These are phyloP conservation scores for Mikania micrantha DNA, from an alignment of 129 eudicot species.

Conservation along the genomic window DNA sequence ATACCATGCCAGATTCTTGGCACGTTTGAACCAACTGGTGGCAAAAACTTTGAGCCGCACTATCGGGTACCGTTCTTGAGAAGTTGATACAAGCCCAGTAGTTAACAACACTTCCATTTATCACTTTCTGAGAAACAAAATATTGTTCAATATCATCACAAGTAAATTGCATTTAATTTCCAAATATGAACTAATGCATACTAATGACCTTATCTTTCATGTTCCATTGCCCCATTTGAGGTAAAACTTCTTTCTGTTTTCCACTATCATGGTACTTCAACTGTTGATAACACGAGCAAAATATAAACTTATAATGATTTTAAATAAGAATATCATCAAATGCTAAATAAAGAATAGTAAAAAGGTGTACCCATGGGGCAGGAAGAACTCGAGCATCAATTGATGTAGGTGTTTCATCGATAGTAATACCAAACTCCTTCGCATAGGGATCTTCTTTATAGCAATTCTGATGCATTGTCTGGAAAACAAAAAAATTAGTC, in stretches of 20 bases:
- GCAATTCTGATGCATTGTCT: conserved; percentile 58
- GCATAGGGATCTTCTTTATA: conserved; percentile 59
- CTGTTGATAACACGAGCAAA: conserved; percentile 24
- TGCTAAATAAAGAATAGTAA: background rate
- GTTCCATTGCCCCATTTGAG: conserved; percentile 80
- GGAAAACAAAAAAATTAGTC: conserved; percentile 14
- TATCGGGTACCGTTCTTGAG: conserved; percentile 60
- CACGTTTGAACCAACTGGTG: conserved; percentile 66
- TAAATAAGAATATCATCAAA: background rate
- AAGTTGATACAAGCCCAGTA: conserved; percentile 77
- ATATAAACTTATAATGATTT: background rate
- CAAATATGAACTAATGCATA: background rate
- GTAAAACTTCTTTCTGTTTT: conserved; percentile 58
- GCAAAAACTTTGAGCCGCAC: conserved; percentile 50
- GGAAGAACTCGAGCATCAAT: conserved; percentile 82
- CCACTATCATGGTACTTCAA: conserved; percentile 71
- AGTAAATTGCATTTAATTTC: background rate
- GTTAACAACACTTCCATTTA: conserved; percentile 60
- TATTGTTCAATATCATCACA: background rate
- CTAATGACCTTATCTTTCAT: conserved; percentile 82
- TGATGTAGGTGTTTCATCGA: conserved; percentile 53
- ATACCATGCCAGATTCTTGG: conserved; percentile 73
- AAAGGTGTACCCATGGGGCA: conserved; percentile 59
- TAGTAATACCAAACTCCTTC: conserved; percentile 60
- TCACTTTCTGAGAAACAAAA: conserved; percentile 52